Conservation (phyloP, 441 rosid species). For the Gossypium schwendimanii region DNA sequence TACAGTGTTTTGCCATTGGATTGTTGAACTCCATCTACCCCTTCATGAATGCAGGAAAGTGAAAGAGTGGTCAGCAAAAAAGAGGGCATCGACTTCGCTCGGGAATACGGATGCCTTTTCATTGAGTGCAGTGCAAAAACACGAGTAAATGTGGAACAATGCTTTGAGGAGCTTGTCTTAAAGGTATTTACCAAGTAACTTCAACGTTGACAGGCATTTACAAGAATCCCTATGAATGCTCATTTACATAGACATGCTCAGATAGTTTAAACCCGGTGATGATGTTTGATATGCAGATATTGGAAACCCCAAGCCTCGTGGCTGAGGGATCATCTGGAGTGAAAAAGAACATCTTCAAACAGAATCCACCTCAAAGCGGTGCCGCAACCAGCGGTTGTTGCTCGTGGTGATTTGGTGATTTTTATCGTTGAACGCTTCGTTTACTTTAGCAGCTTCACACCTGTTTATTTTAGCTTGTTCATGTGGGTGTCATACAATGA, state of each 20-base stretch:
- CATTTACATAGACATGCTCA: background rate
- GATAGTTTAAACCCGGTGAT: background rate
- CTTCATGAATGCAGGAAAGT: slow-evolving; percentile 43
- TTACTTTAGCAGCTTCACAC: too few relatives aligned
- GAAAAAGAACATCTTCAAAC: slow-evolving; percentile 78
- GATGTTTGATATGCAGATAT: slow-evolving; percentile 39
- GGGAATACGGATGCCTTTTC: slow-evolving; percentile 63
- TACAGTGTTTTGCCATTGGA: background rate
- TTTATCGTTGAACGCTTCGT: background rate
- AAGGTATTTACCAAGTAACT: slow-evolving; percentile 31
- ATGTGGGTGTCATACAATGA: background rate
- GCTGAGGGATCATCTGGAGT: slow-evolving; percentile 73
- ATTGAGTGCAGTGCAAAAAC: slow-evolving; percentile 77
- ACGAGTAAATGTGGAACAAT: slow-evolving; percentile 60
- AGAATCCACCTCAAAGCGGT: slow-evolving; percentile 49
- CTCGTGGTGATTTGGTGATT: slow-evolving; percentile 37
- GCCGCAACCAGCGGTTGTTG: slow-evolving; percentile 57
- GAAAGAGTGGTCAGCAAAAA: slow-evolving; percentile 66
- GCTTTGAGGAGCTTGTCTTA: slow-evolving; percentile 74
- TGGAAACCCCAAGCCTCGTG: slow-evolving; percentile 78
- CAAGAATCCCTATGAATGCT: background rate
- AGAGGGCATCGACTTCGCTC: slow-evolving; percentile 62
- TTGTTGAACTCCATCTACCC: slow-evolving; percentile 2
- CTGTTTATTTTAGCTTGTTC: background rate
- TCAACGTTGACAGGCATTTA: background rate